These are phyloP conservation scores for Pythium dissimile DNA, from an alignment of 352 stramenopile species.

Conservation along the genomic window DNA sequence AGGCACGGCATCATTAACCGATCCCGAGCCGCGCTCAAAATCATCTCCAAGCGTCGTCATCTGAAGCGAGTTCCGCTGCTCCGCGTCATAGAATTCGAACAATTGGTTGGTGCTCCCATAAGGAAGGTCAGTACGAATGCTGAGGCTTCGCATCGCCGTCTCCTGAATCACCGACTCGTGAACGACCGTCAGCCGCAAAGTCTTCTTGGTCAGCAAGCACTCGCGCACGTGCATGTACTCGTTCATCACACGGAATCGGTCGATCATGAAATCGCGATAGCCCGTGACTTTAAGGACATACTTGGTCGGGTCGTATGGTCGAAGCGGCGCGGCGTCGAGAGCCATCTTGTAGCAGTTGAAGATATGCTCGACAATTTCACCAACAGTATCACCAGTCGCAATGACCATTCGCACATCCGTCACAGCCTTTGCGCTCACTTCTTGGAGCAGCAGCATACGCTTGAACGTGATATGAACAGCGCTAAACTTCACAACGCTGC, in stretches of 20 bases:
- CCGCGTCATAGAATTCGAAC: constrained; percentile 46
- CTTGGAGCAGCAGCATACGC: constrained; percentile 79
- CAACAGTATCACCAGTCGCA: constrained; percentile 76
- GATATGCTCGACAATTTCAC: constrained; percentile 85
- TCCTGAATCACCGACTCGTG: constrained; percentile 85
- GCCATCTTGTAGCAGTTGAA: constrained; percentile 87
- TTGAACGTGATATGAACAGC: constrained; percentile 79
- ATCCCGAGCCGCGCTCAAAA: constrained; percentile 44
- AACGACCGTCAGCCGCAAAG: constrained; percentile 79
- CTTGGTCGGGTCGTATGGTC: constrained; percentile 74
- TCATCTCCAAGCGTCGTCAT: constrained; percentile 76
- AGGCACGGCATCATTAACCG: constrained; percentile 30
- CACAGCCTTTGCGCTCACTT: constrained; percentile 80
- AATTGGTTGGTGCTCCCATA: constrained; percentile 50
- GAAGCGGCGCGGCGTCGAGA: constrained; percentile 67
- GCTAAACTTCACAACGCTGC: constrained; percentile 74
- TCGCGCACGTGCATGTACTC: constrained; percentile 88
- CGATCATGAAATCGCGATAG: constrained; percentile 84
- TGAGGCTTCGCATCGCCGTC: constrained; percentile 72
- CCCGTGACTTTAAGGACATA: constrained; percentile 86
- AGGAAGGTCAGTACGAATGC: constrained; percentile 62
- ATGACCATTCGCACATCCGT: constrained; percentile 87
- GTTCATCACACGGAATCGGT: constrained; percentile 77
- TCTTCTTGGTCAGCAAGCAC: constrained; percentile 85
- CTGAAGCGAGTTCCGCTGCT: constrained; percentile 58